Evolutionary conservation across 495 filamentous ascomycete genomes (phyloP).

Genomic region (Aspergillus kassunensis): DNA sequence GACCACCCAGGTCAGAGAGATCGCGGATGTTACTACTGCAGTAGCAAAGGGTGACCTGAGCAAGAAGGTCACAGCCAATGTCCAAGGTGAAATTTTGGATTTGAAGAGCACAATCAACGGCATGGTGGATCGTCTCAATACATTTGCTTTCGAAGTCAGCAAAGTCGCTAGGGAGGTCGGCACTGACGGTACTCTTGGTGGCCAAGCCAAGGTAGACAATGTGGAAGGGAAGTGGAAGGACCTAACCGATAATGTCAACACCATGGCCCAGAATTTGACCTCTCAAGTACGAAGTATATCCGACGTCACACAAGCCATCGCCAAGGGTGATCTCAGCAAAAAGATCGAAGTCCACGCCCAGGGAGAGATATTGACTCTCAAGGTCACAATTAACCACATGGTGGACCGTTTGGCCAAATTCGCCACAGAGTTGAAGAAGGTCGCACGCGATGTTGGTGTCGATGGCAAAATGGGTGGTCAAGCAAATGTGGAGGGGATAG

Average conservation of each 20-base stretch:
- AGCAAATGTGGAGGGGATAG: slow-evolving; percentile 89
- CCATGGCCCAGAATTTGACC: slow-evolving; percentile 95
- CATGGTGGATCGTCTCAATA: slow-evolving; percentile 97
- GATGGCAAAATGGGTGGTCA: slow-evolving; percentile 99
- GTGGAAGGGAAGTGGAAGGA: slow-evolving; percentile 99
- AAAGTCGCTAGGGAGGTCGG: slow-evolving; percentile 98
- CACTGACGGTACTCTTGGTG: slow-evolving; percentile 92
- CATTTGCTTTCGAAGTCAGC: slow-evolving; percentile 97
- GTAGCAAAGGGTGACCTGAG: slow-evolving; percentile 93
- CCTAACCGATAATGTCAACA: slow-evolving; percentile 82
- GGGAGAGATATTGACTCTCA: slow-evolving; percentile 89
- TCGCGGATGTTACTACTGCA: slow-evolving; percentile 95
- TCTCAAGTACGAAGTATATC: slow-evolving; percentile 95
- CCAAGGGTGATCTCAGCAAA: slow-evolving; percentile 87
- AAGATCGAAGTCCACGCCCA: slow-evolving; percentile 95
- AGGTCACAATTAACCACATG: slow-evolving; percentile 99
- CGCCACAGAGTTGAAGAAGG: slow-evolving; percentile 93
- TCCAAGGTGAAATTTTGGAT: slow-evolving; percentile 90
- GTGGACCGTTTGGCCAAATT: slow-evolving; percentile 93
- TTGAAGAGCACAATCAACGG: slow-evolving; percentile 98
- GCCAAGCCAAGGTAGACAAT: slow-evolving; percentile 93
- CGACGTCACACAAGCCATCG: slow-evolving; percentile 95
- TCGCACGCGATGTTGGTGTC: slow-evolving; percentile 95
- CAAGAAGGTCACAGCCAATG: slow-evolving; percentile 93
- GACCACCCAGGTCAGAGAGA: slow-evolving; percentile 96